Evolutionary conservation across 345 rosid species (phyloP).

Genomic region (Eucalyptus cloeziana): DNA sequence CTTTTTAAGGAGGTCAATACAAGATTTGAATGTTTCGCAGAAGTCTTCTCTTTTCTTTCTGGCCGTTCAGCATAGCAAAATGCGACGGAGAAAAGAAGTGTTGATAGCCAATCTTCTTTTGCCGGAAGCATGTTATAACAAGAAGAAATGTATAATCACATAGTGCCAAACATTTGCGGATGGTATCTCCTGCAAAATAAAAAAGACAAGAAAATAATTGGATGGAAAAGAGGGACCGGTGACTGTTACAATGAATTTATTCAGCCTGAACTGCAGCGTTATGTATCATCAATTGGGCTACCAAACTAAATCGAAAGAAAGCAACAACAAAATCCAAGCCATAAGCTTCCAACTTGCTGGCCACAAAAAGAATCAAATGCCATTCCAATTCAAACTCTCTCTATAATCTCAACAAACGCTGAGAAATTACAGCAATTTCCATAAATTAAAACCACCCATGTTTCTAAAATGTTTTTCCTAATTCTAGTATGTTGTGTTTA

Average conservation of each 20-base stretch:
- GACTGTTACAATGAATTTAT: background rate
- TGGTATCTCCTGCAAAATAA: background rate
- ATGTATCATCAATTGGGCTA: background rate
- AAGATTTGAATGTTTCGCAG: background rate
- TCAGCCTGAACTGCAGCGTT: background rate
- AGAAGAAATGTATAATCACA: background rate
- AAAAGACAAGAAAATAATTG: background rate
- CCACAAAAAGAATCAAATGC: background rate
- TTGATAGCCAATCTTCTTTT: background rate
- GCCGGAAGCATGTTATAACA: background rate
- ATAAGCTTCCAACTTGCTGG: slow-evolving; percentile 10
- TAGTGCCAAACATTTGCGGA: background rate
- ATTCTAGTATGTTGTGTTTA: slow-evolving; percentile 5
- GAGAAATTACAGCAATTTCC: background rate
- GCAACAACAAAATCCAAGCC: background rate
- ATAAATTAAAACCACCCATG: background rate
- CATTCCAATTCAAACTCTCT: background rate
- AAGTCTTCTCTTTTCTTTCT: background rate
- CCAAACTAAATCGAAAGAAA: background rate
- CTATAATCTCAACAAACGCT: background rate
- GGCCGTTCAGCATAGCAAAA: background rate
- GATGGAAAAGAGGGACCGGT: background rate
- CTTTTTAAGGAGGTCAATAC: background rate
- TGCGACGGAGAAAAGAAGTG: background rate
- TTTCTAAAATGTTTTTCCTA: background rate